Base-by-base conservation (phyloP, 768 basidiomycete species). In the Ephemerocybe angulata region DNA sequence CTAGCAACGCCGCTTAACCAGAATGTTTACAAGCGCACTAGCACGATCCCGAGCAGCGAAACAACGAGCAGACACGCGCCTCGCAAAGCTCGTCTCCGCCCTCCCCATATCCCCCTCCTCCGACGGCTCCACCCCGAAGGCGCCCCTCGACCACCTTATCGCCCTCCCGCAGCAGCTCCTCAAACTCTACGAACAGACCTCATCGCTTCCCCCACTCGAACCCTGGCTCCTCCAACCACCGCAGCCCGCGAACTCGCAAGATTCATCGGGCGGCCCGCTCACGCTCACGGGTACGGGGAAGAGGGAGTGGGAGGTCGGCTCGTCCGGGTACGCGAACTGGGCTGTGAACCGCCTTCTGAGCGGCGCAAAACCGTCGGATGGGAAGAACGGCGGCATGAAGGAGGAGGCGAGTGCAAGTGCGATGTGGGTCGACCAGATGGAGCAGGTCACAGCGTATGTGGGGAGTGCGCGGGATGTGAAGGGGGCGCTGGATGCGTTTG, bases 1-100 rank as follows among this genome's bases (percentile, higher is more conserved):
- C n/a, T n/a, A 55, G 54, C 54, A 55, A 55, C 47, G 54, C 12
- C 21, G 48, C 4, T 19, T 55, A 1, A 55, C 54, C 17, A 47
- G 54, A 4, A 31, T 55, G n/a, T 22, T 55, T 13, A 50, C 33
- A 15, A 15, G 48, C 4, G 54, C 47, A 12, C 47, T 55, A 15
- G 48, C 54, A 2, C 41, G 12, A 43, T 28, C 54, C 24, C 41
- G 42, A 42, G 54, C 48, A 5, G 54, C 47, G 5, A 49, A 55
- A 27, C 33, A 22, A 19, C 2, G 54, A 31, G 47, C 54, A 21
- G 54, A 55, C 27, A 55, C 22, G n/a, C 33, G 54, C 17, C 27
- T 50, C 25, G 41, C 29, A 21, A 3, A 49, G 3, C 22, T 55
- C 13, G 37, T 48, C 4, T 28, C 54, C 11, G 25, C 35, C 7